These are phyloP conservation scores for Ramicandelaber brevisporus DNA, from an alignment of 192 early-diverging fungal genomes.

Conservation along the genomic window DNA sequence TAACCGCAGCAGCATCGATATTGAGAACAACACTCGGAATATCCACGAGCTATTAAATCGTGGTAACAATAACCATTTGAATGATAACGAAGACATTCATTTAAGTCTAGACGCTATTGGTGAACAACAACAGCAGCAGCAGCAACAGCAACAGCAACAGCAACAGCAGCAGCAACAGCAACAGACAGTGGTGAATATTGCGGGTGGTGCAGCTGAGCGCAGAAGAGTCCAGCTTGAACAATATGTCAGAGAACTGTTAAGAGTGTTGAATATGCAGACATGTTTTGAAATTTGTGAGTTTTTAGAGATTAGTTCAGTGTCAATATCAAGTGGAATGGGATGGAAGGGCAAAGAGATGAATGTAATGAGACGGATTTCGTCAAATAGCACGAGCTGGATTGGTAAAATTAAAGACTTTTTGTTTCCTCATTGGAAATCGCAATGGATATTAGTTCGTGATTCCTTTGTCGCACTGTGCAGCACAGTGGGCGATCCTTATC, in stretches of 20 bases:
- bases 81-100: constrained; percentile 4
- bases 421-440: constrained; percentile 37
- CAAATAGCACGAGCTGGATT: constrained; percentile 14
- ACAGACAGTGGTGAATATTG: constrained; percentile 14
- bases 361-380: constrained; percentile 30
- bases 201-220: too few relatives aligned
- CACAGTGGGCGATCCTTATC: constrained; percentile 17
- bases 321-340: constrained; percentile 46
- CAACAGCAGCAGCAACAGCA: constrained; percentile 5
- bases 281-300: constrained; percentile 52
- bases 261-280: constrained; percentile 25
- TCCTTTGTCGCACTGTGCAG: constrained; percentile 27
- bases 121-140: constrained; percentile 10
- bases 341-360: constrained; percentile 71
- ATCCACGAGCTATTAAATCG: too few relatives aligned
- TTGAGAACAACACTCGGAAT: too few relatives aligned
- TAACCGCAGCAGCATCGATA: too few relatives aligned
- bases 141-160: constrained; percentile 5
- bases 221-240: constrained; percentile 26
- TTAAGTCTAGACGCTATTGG: constrained; percentile 8
- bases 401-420: too few relatives aligned
- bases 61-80: too few relatives aligned
- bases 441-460: constrained; percentile 53
- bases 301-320: constrained; percentile 42
- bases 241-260: constrained; percentile 30